A percentile compares a stretch with the other conserved stretches of the same genome.
Conservation (phyloP, 2,329 filamentous ascomycete genomes). For the Lachnellula subtilissima region DNA sequence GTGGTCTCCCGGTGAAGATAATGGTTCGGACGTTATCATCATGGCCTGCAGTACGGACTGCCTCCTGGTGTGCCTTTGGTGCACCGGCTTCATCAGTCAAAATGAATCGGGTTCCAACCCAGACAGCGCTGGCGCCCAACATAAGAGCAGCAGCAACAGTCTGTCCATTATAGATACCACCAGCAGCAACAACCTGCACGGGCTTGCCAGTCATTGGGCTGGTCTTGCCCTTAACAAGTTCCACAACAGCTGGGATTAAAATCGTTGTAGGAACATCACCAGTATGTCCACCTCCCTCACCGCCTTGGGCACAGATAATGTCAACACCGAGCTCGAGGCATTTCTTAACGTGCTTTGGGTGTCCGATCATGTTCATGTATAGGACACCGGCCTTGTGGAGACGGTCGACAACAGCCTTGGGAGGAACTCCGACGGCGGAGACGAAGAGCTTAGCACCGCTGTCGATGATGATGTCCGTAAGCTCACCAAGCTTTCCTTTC, state of each 20-base stretch:
- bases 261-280: constrained; percentile 86
- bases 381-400: constrained; percentile 83
- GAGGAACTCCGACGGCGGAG: constrained; percentile 90
- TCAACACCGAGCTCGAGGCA: constrained; percentile 88
- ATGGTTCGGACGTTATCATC: constrained; percentile 96
- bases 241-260: constrained; percentile 87
- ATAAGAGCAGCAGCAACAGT: constrained; percentile 85
- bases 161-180: constrained; percentile 90
- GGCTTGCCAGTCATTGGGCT: constrained; percentile 81
- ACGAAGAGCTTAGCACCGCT: constrained; percentile 91
- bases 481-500: constrained; percentile 92
- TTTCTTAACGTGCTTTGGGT: constrained; percentile 98
- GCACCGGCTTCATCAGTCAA: constrained; percentile 92
- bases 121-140: constrained; percentile 87
- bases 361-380: constrained; percentile 99
- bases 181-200: constrained; percentile 89
- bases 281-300: constrained; percentile 94
- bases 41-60: constrained; percentile 83
- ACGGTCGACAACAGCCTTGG: constrained; percentile 80
- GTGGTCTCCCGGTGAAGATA: constrained; percentile 95
- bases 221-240: constrained; percentile 74
- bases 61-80: constrained; percentile 89
- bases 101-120: constrained; percentile 96
- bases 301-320: constrained; percentile 97
- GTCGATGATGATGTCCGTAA: constrained; percentile 89